Conservation (phyloP, 2,329 filamentous ascomycete species). For the Cryphonectria parasitica region DNA sequence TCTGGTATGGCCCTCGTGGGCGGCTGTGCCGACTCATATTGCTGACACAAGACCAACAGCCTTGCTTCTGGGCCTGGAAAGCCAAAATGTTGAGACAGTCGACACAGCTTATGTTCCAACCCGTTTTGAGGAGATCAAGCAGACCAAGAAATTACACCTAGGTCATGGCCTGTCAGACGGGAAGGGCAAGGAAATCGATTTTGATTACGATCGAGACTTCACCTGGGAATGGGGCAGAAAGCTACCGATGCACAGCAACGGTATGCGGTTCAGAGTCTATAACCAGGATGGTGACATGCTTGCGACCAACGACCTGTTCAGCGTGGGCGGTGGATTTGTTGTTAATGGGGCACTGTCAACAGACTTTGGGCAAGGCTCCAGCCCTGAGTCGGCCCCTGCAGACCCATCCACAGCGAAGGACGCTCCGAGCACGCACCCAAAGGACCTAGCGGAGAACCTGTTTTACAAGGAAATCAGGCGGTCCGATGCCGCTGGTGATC, state of each 20-base stretch:
- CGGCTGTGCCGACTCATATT: neutral
- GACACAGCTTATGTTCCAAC: constrained; percentile 52
- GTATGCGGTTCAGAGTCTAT: constrained; percentile 56
- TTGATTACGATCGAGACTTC: constrained; percentile 54
- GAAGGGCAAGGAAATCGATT: constrained; percentile 50
- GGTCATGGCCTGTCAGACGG: constrained; percentile 45
- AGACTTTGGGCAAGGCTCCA: constrained; percentile 32
- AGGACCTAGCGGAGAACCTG: constrained; percentile 55
- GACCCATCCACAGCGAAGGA: constrained; percentile 30
- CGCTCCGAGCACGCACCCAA: constrained; percentile 41
- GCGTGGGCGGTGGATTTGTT: constrained; percentile 56
- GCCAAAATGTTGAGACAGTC: constrained; percentile 53
- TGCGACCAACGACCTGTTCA: constrained; percentile 55
- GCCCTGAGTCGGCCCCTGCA: neutral
- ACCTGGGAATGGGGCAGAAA: constrained; percentile 56
- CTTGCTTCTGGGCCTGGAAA: constrained; percentile 53
- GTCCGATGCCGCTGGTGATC: constrained; percentile 50
- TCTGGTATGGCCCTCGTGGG: constrained; percentile 34
- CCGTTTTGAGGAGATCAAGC: constrained; percentile 52
- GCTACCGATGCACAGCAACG: constrained; percentile 56
- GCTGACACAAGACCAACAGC: constrained; percentile 34
- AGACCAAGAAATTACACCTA: constrained; percentile 47
- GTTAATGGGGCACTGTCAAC: constrained; percentile 55
- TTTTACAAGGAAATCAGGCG: constrained; percentile 56
- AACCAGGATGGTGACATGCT: constrained; percentile 50